These are phyloP conservation scores for Fusarium bulbicola DNA, from an alignment of 2,329 filamentous ascomycete genomes.

Conservation along the genomic window DNA sequence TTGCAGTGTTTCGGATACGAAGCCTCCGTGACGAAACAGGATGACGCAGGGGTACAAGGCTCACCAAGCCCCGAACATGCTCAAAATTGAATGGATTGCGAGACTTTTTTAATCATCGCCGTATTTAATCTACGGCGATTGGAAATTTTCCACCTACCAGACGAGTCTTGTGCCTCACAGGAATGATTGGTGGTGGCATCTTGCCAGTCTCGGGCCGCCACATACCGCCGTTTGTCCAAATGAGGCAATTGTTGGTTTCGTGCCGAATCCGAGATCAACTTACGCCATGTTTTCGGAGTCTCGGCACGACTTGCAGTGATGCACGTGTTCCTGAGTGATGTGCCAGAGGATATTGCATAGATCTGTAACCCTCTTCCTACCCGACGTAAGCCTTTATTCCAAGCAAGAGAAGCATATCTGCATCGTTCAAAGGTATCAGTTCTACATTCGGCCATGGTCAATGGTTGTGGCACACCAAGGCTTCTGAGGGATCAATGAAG, in stretches of 20 bases:
- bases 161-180: background rate
- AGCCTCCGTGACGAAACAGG: slow-evolving; percentile 11
- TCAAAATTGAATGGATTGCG: background rate
- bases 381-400: too few relatives aligned
- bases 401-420: too few relatives aligned
- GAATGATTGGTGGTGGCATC: background rate
- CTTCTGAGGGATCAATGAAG: too few relatives aligned
- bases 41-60: background rate
- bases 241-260: background rate
- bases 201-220: background rate
- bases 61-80: background rate
- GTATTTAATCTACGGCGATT: background rate
- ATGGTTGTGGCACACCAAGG: too few relatives aligned
- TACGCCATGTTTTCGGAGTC: background rate
- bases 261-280: background rate
- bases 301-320: background rate
- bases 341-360: too few relatives aligned
- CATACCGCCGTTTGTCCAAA: background rate
- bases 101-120: background rate
- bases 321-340: background rate
- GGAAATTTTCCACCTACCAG: background rate
- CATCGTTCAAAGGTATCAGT: too few relatives aligned
- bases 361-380: too few relatives aligned
- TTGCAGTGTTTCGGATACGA: slow-evolving; percentile 2
- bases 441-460: too few relatives aligned